These are phyloP conservation scores for Umbelopsis ramanniana DNA, from an alignment of 192 early-diverging fungal species.

Conservation along the genomic window DNA sequence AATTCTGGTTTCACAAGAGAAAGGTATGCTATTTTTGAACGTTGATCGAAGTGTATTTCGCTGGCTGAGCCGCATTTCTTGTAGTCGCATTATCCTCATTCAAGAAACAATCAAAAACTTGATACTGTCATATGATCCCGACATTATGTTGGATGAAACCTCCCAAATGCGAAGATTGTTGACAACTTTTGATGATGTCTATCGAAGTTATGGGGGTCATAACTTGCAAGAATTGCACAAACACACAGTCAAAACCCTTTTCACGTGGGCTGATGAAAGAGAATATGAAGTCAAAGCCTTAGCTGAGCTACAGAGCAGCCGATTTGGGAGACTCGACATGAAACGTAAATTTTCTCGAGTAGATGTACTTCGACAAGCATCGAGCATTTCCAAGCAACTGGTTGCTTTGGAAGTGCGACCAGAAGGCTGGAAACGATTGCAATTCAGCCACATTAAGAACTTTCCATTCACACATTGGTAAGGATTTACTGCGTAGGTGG, in stretches of 20 bases:
- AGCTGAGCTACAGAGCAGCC: neutral
- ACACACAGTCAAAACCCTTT: slow-evolving; percentile 27
- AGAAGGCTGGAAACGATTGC: slow-evolving; percentile 60
- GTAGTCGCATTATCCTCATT: neutral
- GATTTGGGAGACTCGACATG: neutral
- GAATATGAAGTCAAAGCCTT: slow-evolving; percentile 8
- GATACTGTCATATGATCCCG: slow-evolving; percentile 16
- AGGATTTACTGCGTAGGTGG: slow-evolving; percentile 3
- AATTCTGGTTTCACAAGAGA: slow-evolving; percentile 15
- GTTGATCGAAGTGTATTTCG: neutral
- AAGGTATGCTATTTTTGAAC: neutral
- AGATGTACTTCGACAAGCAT: slow-evolving; percentile 12
- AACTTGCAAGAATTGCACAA: slow-evolving; percentile 17
- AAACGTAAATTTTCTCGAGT: slow-evolving; percentile 21
- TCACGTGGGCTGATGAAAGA: slow-evolving; percentile 1
- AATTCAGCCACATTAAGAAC: slow-evolving; percentile 59
- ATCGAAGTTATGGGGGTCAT: slow-evolving; percentile 19
- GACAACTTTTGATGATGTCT: slow-evolving; percentile 18
- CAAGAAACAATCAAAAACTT: slow-evolving; percentile 10
- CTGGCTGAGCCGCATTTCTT: neutral
- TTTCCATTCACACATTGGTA: slow-evolving; percentile 58
- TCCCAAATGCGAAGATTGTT: neutral
- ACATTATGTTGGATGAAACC: neutral
- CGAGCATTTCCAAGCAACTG: slow-evolving; percentile 43
- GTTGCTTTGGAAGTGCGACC: slow-evolving; percentile 52